Conservation (phyloP, 2,329 filamentous ascomycete genomes). For the Talaromyces sp. region DNA sequence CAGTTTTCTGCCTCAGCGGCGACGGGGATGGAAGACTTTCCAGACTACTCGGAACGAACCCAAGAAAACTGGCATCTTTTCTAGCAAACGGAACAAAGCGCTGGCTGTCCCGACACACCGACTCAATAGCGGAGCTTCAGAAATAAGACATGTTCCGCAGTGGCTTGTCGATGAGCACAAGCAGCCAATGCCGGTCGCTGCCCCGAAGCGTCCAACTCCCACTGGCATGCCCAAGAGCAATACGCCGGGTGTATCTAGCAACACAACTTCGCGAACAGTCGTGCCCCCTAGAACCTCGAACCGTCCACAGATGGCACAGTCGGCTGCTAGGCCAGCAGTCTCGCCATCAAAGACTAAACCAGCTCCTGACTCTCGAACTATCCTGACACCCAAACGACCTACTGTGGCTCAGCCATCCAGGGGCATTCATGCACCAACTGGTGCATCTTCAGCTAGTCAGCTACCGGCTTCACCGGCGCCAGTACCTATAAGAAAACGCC, state of each 20-base stretch:
- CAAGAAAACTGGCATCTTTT: slow-evolving; percentile 31
- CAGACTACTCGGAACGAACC: slow-evolving; percentile 16
- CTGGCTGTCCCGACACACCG: slow-evolving; percentile 37
- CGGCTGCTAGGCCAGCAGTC: not conserved
- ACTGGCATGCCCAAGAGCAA: not conserved
- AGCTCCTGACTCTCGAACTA: not conserved
- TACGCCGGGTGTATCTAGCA: not conserved
- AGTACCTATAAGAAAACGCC: slow-evolving; percentile 1
- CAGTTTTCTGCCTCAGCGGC: not conserved
- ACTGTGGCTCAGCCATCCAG: not conserved
- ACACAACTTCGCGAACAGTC: not conserved
- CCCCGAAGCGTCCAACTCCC: not conserved
- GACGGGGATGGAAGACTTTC: slow-evolving; percentile 8
- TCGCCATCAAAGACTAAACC: not conserved
- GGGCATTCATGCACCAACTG: not conserved
- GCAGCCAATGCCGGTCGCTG: slow-evolving; percentile 16
- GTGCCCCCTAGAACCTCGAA: not conserved
- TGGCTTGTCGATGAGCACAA: slow-evolving; percentile 39
- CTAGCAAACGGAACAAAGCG: slow-evolving; percentile 29
- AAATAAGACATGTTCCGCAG: slow-evolving; percentile 34
- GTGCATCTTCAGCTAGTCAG: not conserved
- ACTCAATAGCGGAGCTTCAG: slow-evolving; percentile 32
- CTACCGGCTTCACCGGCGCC: not conserved
- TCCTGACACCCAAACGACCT: not conserved
- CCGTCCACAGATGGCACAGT: not conserved